phyloP scores from a whole-genome alignment of 2,329 filamentous ascomycete genomes.

The Chrysosporium keratinophilum region DNA sequence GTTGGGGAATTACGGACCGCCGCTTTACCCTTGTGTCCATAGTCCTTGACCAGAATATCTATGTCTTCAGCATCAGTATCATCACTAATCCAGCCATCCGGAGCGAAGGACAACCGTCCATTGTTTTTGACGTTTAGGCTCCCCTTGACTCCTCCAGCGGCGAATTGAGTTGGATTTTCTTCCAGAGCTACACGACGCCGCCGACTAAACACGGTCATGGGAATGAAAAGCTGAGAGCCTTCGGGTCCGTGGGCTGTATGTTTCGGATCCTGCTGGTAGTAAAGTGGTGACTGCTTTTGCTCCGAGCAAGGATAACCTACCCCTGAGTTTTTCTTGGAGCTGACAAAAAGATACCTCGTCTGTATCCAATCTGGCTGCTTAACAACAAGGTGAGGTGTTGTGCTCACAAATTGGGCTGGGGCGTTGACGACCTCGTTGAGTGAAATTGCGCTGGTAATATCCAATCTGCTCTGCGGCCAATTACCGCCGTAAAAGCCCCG shows the following conservation, averaged over 20 bases:
- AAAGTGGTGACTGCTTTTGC: slow-evolving; percentile 1
- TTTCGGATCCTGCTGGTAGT: slow-evolving; percentile 31
- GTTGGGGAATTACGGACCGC: not conserved
- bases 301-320: not conserved
- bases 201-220: slow-evolving; percentile 42
- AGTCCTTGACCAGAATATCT: slow-evolving; percentile 26
- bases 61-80: slow-evolving; percentile 41
- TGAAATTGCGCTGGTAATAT: slow-evolving; percentile 52
- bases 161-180: slow-evolving; percentile 19
- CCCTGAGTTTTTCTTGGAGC: slow-evolving; percentile 19
- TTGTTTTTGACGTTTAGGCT: not conserved
- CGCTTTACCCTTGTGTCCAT: slow-evolving; percentile 12
- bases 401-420: slow-evolving; percentile 49
- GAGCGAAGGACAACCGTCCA: not conserved
- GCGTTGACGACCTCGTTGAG: slow-evolving; percentile 79
- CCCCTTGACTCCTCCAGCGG: not conserved
- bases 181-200: slow-evolving; percentile 27
- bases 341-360: slow-evolving; percentile 70
- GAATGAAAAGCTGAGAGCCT: slow-evolving; percentile 39
- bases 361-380: slow-evolving; percentile 75
- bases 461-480: slow-evolving; percentile 61
- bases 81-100: slow-evolving; percentile 28
- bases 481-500: not conserved
- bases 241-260: slow-evolving; percentile 34
- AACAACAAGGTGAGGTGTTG: slow-evolving; percentile 58